Evolutionary conservation across 257 asterid genomes (phyloP).

Genomic region (Penstemon davidsonii): DNA sequence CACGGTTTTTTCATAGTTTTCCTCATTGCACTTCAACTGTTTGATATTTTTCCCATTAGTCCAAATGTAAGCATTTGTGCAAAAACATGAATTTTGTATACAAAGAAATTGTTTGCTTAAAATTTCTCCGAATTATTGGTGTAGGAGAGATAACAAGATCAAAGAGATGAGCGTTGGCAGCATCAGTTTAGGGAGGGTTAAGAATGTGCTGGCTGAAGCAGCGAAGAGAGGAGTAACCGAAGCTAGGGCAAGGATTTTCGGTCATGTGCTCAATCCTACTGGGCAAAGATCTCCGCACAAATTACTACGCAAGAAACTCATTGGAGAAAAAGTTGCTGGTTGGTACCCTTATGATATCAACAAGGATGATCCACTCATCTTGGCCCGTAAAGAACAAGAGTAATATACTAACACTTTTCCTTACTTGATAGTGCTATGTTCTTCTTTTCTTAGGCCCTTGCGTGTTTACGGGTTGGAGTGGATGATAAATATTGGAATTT

Average conservation of each 20-base stretch:
- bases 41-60: constrained; percentile 12
- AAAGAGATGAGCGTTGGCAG: constrained; percentile 48
- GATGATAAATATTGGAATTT: background rate
- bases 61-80: background rate
- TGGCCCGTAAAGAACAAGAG: constrained; percentile 75
- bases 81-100: background rate
- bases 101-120: background rate
- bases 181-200: constrained; percentile 54
- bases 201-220: constrained; percentile 64
- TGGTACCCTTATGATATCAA: constrained; percentile 86
- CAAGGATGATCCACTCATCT: constrained; percentile 65
- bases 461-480: background rate
- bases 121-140: background rate
- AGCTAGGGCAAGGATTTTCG: constrained; percentile 89
- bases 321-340: constrained; percentile 74
- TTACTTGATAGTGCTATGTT: background rate
- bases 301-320: constrained; percentile 82
- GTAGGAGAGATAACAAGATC: constrained; percentile 19
- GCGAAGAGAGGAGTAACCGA: constrained; percentile 71
- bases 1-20: too few species aligned
- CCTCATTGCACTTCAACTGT: constrained; percentile 20
- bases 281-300: constrained; percentile 86
- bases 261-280: constrained; percentile 77
- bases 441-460: background rate
- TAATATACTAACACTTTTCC: constrained; percentile 25